phyloP scores from a whole-genome alignment of 2,329 filamentous ascomycete genomes.

The Fusarium sp. region DNA sequence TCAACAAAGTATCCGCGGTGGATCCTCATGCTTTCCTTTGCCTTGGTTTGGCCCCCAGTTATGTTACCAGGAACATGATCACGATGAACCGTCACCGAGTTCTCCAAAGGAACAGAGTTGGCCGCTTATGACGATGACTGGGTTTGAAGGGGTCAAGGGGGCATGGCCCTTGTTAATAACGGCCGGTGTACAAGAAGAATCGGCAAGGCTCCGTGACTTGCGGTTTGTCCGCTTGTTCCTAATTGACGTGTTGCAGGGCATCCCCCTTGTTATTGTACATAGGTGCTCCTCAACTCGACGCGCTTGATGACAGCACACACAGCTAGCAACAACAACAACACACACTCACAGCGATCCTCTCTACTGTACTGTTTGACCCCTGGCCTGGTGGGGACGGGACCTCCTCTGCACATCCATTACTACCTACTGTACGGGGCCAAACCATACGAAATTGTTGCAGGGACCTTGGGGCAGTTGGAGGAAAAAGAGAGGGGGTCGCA shows the following conservation, averaged over 20 bases:
- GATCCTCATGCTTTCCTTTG: constrained; percentile 1
- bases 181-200: background rate
- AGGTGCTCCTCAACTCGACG: background rate
- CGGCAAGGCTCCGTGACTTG: constrained; percentile 1
- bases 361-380: constrained; percentile 3
- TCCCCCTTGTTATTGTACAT: constrained; percentile 4
- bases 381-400: constrained; percentile 25
- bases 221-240: constrained; percentile 4
- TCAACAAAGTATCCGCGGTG: constrained; percentile 30
- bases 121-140: constrained; percentile 17
- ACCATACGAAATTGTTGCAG: constrained; percentile 32
- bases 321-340: constrained; percentile 3
- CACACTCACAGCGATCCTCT: constrained; percentile 6
- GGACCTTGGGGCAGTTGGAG: constrained; percentile 8
- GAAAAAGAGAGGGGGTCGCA: constrained; percentile 20
- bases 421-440: constrained; percentile 3
- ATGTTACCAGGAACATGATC: background rate
- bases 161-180: background rate
- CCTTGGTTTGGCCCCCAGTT: constrained; percentile 8
- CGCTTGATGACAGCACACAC: constrained; percentile 21
- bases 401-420: constrained; percentile 4
- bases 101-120: constrained; percentile 22
- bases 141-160: background rate
- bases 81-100: background rate
- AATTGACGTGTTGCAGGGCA: constrained; percentile 3